Base-by-base conservation (phyloP, 108 stramenopile genomes). In the Seminavis robusta region DNA sequence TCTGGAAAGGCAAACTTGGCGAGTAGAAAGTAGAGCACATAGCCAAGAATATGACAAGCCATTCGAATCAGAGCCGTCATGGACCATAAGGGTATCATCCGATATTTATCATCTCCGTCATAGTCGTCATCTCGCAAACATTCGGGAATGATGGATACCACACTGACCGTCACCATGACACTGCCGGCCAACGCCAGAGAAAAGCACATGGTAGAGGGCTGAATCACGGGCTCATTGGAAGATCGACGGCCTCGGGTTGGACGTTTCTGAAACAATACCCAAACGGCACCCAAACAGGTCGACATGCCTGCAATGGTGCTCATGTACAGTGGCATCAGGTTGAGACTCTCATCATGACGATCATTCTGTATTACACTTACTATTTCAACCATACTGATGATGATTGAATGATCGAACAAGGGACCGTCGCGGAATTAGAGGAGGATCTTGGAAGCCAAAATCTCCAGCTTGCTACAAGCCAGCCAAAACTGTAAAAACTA, bases 271-370 rank as follows among this genome's bases (percentile, higher is more conserved):
- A 67, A 79, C 61, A 90, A 90, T 0, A 84, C 84, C 21, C 83
- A 63, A 1, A 78, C 71, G 0, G 88, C 88, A 8, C 88, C 88
- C 6, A 86, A 43, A 59, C 84, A 84, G 3, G 88, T 90, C 10
- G 73, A 76, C 33, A 73, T 66, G 17, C 88, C 88, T 42, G 88
- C 83, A 5, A 89, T 47, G 37, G 60, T 69, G 3, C 79, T 79
- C 0, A 89, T 52, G 40, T 74, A 33, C 28, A 89, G 49, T 21
- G 88, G 88, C 42, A 65, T 72, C 76, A n/a, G n/a, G n/a, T n/a
- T n/a, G n/a, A n/a, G n/a, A n/a, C n/a, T n/a, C n/a, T n/a, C n/a
- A n/a, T n/a, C n/a, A n/a, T n/a, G n/a, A n/a, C n/a, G n/a, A n/a
- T n/a, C n/a, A n/a, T n/a, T n/a, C n/a, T n/a, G n/a, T n/a, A n/a